phyloP scores from a whole-genome alignment of 805 yeast species.

The Starmerella davenportii region DNA sequence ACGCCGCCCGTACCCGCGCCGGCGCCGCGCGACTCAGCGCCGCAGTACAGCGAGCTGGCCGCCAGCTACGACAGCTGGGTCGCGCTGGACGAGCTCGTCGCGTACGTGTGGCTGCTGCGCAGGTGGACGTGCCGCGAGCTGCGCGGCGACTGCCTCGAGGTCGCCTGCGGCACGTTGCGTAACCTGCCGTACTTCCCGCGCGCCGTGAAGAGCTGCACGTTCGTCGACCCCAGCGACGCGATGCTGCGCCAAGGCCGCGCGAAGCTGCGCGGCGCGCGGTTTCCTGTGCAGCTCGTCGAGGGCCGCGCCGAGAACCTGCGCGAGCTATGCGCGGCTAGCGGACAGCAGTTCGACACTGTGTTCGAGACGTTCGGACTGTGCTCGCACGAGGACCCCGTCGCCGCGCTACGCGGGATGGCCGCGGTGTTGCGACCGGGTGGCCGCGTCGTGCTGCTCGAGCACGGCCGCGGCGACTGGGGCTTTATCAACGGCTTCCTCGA shows the following conservation, averaged over 20 bases:
- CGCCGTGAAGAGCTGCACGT: constrained; percentile 54
- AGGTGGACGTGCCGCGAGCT: constrained; percentile 64
- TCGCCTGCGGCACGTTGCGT: constrained; percentile 92
- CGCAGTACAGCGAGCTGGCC: constrained; percentile 48
- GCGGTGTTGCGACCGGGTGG: constrained; percentile 73
- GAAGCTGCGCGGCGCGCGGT: constrained; percentile 38
- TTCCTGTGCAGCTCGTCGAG: constrained; percentile 74
- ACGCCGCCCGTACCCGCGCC: constrained; percentile 7
- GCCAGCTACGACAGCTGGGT: constrained; percentile 64
- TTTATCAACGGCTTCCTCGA: constrained; percentile 67
- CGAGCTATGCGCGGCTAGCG: constrained; percentile 30
- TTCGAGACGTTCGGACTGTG: constrained; percentile 90
- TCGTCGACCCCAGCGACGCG: constrained; percentile 62
- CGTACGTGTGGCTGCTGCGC: constrained; percentile 36
- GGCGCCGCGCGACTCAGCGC: constrained; percentile 48
- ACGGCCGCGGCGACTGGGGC: constrained; percentile 72
- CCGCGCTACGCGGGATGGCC: constrained; percentile 58
- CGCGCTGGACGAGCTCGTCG: constrained; percentile 46
- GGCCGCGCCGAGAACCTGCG: constrained; percentile 76
- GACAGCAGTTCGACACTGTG: constrained; percentile 64
- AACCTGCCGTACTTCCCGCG: constrained; percentile 47
- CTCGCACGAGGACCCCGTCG: constrained; percentile 85
- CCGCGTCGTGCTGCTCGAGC: constrained; percentile 70
- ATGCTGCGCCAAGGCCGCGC: constrained; percentile 71
- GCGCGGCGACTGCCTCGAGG: constrained; percentile 81